Conservation (phyloP, 495 filamentous ascomycete species). For the Penicillium angulare region DNA sequence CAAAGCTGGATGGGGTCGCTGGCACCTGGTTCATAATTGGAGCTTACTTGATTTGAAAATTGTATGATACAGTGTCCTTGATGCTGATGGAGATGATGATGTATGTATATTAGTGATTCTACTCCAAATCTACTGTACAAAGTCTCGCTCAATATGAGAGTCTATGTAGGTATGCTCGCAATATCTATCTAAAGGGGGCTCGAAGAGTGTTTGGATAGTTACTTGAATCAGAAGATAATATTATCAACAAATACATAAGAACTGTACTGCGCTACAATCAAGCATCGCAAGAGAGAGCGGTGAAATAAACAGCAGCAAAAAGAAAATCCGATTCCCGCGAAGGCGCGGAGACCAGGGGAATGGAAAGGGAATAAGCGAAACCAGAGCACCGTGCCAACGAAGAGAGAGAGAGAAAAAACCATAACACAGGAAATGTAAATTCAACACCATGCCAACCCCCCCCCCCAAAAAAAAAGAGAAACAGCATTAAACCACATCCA, state of each 20-base stretch:
- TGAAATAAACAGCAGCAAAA: slow-evolving; percentile 5
- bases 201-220: not conserved
- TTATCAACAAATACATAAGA: slow-evolving; percentile 19
- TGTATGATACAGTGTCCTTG: slow-evolving; percentile 1
- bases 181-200: not conserved
- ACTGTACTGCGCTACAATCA: slow-evolving; percentile 24
- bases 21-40: slow-evolving; percentile 19
- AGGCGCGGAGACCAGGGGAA: slow-evolving; percentile 5
- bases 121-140: too few relatives aligned
- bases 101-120: not conserved
- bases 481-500: slow-evolving; percentile 17
- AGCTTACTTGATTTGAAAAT: not conserved
- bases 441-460: slow-evolving; percentile 31
- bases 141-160: too few relatives aligned
- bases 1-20: slow-evolving; percentile 42
- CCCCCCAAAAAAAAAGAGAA: slow-evolving; percentile 9
- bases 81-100: not conserved
- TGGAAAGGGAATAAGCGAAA: slow-evolving; percentile 17
- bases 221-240: slow-evolving; percentile 10
- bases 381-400: slow-evolving; percentile 20
- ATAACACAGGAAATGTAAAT: slow-evolving; percentile 19
- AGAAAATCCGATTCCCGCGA: slow-evolving; percentile 12
- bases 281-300: slow-evolving; percentile 12
- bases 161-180: not conserved
- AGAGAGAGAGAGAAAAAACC: slow-evolving; percentile 1